A percentile compares a stretch with the other conserved stretches of the same genome.
Conservation (phyloP, 805 yeast genomes). For the Wickerhamomyces bovis region DNA sequence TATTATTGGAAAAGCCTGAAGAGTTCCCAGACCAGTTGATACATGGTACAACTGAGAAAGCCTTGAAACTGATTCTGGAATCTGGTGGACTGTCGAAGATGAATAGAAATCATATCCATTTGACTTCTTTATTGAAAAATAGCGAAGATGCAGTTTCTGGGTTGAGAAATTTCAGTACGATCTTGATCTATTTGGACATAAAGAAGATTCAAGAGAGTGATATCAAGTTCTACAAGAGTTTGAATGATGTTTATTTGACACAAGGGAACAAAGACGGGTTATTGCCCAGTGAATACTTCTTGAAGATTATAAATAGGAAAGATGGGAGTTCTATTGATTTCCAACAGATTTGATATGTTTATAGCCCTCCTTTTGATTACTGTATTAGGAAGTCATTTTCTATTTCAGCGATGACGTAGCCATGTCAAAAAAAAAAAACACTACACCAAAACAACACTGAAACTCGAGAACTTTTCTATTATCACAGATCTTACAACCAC, state of each 20-base stretch:
- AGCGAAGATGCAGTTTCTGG: constrained; percentile 59
- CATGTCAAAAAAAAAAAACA: not conserved
- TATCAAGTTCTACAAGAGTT: constrained; percentile 51
- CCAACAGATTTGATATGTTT: not conserved
- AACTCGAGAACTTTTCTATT: too few species aligned
- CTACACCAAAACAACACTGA: not conserved
- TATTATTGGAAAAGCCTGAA: constrained; percentile 27
- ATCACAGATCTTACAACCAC: not conserved
- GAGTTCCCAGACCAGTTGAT: constrained; percentile 51
- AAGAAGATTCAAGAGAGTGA: constrained; percentile 36
- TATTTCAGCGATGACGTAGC: too few species aligned
- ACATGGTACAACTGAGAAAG: constrained; percentile 69
- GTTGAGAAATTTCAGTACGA: constrained; percentile 48
- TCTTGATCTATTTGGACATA: constrained; percentile 59
- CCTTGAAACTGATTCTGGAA: constrained; percentile 41
- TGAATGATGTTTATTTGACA: constrained; percentile 70
- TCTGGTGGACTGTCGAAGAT: constrained; percentile 57
- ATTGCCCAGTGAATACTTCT: constrained; percentile 40
- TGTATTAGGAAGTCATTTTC: not conserved
- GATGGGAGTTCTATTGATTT: constrained; percentile 6
- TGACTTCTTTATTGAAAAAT: constrained; percentile 56
- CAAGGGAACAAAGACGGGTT: constrained; percentile 54
- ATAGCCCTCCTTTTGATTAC: not conserved
- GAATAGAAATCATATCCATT: constrained; percentile 82
- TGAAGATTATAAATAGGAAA: constrained; percentile 28